phyloP scores from a whole-genome alignment of 352 stramenopile genomes.

The Stramenopiles sp. region DNA sequence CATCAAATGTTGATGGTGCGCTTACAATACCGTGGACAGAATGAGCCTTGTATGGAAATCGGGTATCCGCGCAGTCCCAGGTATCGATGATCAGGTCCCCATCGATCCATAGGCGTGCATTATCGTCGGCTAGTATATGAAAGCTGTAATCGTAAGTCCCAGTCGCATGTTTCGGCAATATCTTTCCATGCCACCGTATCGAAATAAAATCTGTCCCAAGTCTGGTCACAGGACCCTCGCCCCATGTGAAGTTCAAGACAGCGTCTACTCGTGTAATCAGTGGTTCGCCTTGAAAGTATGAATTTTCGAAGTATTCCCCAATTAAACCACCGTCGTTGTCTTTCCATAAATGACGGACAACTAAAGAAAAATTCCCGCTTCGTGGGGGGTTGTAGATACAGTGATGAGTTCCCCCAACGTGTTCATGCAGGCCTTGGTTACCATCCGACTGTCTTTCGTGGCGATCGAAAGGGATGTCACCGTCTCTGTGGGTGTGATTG shows the following conservation, averaged over 20 bases:
- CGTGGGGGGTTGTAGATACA: neutral
- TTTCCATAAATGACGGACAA: slow-evolving; percentile 27
- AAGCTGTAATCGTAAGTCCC: neutral
- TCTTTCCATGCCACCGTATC: neutral
- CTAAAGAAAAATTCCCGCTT: neutral
- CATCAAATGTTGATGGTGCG: neutral
- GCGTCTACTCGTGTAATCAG: slow-evolving; percentile 37
- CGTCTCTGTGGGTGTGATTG: neutral
- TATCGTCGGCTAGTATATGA: neutral
- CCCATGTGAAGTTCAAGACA: slow-evolving; percentile 49
- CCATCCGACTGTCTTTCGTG: slow-evolving; percentile 20
- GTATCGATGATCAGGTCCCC: neutral
- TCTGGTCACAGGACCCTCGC: neutral
- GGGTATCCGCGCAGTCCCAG: neutral
- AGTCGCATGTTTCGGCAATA: neutral
- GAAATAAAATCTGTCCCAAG: neutral
- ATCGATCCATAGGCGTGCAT: neutral
- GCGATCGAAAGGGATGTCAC: neutral
- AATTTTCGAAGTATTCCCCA: slow-evolving; percentile 42
- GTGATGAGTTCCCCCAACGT: slow-evolving; percentile 22
- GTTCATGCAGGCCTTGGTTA: slow-evolving; percentile 31
- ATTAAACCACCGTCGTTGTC: slow-evolving; percentile 37
- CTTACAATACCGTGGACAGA: neutral
- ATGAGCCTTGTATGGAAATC: neutral
- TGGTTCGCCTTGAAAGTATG: slow-evolving; percentile 32